Conservation (phyloP, 495 filamentous ascomycete species). For the Astrothelium macrocarpum region DNA sequence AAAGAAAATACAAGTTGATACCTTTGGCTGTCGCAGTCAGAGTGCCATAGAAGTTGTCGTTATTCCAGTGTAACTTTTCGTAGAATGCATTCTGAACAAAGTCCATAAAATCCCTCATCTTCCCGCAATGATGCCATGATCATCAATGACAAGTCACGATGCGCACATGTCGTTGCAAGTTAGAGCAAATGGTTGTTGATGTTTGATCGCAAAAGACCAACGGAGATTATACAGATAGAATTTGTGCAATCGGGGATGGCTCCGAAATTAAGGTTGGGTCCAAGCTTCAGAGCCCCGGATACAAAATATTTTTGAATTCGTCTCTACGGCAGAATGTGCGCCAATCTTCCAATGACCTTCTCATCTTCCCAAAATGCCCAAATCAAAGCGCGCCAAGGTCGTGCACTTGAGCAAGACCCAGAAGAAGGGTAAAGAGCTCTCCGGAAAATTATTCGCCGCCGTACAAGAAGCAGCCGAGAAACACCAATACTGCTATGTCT, state of each 20-base stretch:
- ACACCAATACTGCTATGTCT: slow-evolving; percentile 87
- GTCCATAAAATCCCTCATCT: slow-evolving; percentile 97
- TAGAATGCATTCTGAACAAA: slow-evolving; percentile 91
- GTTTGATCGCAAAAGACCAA: too few species aligned
- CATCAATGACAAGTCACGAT: not conserved
- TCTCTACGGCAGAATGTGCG: not conserved
- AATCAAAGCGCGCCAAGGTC: slow-evolving; percentile 85
- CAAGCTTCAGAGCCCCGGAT: not conserved
- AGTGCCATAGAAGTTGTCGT: slow-evolving; percentile 83
- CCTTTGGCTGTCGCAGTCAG: slow-evolving; percentile 81
- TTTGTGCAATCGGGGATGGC: not conserved
- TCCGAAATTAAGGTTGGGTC: not conserved
- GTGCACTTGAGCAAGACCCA: slow-evolving; percentile 79
- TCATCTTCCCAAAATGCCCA: slow-evolving; percentile 59
- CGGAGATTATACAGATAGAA: not conserved
- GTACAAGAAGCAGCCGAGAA: slow-evolving; percentile 76
- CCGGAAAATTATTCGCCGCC: slow-evolving; percentile 75
- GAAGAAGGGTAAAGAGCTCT: slow-evolving; percentile 89
- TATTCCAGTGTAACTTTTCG: slow-evolving; percentile 76
- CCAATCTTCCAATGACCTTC: not conserved
- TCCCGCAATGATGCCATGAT: not conserved
- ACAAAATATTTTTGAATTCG: not conserved
- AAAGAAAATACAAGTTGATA: slow-evolving; percentile 25
- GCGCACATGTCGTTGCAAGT: not conserved
- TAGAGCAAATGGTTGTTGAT: not conserved